Percentiles rank a stretch among this genome's conserved stretches.
phyloP scores from a whole-genome alignment of 1,284 basidiomycete species.

The Takashimella tepidaria region DNA sequence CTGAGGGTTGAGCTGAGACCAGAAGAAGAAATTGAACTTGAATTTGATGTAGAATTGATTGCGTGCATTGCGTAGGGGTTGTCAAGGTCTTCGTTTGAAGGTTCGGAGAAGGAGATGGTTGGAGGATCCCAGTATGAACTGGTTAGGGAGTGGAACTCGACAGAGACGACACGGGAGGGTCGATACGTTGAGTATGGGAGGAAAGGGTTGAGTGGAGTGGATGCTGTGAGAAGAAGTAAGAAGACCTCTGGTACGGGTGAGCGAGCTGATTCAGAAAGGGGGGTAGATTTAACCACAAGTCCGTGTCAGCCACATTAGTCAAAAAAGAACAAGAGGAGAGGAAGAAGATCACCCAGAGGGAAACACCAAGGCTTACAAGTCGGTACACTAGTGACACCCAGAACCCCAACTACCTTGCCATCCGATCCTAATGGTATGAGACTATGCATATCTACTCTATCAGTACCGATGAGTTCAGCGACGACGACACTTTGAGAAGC shows the following conservation, averaged over 20 bases:
- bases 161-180: constrained; percentile 46
- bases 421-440: constrained; percentile 59
- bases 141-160: constrained; percentile 51
- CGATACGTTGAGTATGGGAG: constrained; percentile 36
- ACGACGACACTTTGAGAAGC: constrained; percentile 49
- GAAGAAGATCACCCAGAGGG: too few relatives aligned
- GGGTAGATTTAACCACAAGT: too few relatives aligned
- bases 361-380: constrained; percentile 41
- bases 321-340: too few relatives aligned
- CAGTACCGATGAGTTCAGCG: constrained; percentile 72
- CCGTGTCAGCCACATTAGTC: too few relatives aligned
- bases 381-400: constrained; percentile 56
- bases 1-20: too few relatives aligned
- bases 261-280: constrained; percentile 25
- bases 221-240: constrained; percentile 39
- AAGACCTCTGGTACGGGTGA: constrained; percentile 45
- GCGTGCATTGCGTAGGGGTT: constrained; percentile 17
- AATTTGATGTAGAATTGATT: neutral
- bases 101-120: constrained; percentile 16
- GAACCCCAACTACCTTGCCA: constrained; percentile 68
- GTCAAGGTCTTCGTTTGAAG: constrained; percentile 12
- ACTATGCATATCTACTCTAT: constrained; percentile 62
- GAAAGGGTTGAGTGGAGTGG: constrained; percentile 32
- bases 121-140: constrained; percentile 48
- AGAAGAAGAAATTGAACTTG: constrained; percentile 29